A percentile compares a stretch with the other conserved stretches of the same genome.
Evolutionary conservation across 257 asterid genomes (phyloP).

Genomic region (Mitragyna speciosa): DNA sequence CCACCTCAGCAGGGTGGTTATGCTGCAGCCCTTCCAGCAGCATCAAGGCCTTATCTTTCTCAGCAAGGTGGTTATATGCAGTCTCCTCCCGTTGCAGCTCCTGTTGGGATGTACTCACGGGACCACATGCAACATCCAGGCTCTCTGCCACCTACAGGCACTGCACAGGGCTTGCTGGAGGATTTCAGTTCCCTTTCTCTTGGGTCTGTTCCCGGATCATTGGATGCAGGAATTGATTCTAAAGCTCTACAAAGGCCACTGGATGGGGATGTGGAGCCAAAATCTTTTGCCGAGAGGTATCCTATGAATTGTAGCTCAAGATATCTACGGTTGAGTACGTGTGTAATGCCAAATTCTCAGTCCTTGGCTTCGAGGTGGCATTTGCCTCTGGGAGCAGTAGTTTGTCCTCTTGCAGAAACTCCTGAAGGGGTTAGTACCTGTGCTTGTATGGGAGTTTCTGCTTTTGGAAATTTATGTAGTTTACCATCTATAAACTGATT

Average conservation of each 20-base stretch:
- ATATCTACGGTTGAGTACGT: conserved; percentile 69
- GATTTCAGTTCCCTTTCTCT: conserved; percentile 89
- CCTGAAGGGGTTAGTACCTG: conserved; percentile 74
- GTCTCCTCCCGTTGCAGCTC: conserved; percentile 51
- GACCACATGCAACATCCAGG: conserved; percentile 37
- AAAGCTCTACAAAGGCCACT: conserved; percentile 85
- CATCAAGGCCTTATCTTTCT: conserved; percentile 42
- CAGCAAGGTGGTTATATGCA: conserved; percentile 45
- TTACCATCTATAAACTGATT: not conserved
- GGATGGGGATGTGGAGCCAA: conserved; percentile 79
- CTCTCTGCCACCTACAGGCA: conserved; percentile 53
- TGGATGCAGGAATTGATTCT: conserved; percentile 70
- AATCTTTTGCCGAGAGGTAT: conserved; percentile 56
- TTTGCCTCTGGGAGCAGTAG: conserved; percentile 90
- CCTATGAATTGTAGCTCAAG: conserved; percentile 78
- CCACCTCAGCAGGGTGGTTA: conserved; percentile 59
- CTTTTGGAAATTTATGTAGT: not conserved
- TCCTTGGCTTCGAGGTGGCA: conserved; percentile 95
- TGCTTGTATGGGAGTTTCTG: conserved; percentile 2
- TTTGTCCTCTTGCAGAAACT: conserved; percentile 92
- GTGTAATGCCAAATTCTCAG: conserved; percentile 84
- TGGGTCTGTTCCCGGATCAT: conserved; percentile 89
- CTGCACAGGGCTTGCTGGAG: conserved; percentile 64
- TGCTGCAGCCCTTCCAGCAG: conserved; percentile 41
- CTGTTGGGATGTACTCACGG: conserved; percentile 56